These are phyloP conservation scores for Brassica hybrid DNA, from an alignment of 441 rosid genomes.

Conservation along the genomic window DNA sequence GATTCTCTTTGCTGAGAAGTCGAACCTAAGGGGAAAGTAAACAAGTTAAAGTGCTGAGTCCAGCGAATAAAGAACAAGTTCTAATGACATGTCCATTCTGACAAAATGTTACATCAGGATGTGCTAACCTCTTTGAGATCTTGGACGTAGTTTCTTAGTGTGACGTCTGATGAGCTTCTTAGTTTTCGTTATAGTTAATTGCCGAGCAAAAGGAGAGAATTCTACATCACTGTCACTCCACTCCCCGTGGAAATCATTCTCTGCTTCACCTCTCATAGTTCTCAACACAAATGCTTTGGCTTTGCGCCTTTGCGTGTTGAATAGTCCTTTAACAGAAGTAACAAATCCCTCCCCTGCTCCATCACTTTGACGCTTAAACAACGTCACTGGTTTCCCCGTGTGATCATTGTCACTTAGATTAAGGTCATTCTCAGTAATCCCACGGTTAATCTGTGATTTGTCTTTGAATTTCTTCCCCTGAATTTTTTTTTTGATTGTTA, in stretches of 20 bases:
- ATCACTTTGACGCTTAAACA: slow-evolving; percentile 81
- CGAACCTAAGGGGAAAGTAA: slow-evolving; percentile 56
- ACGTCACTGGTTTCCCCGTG: slow-evolving; percentile 61
- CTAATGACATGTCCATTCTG: background rate
- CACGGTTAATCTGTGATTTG: slow-evolving; percentile 69
- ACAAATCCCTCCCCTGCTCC: slow-evolving; percentile 99
- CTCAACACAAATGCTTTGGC: slow-evolving; percentile 95
- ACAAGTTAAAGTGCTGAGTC: background rate
- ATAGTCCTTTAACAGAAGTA: slow-evolving; percentile 90
- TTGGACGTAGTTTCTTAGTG: slow-evolving; percentile 87
- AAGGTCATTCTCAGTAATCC: slow-evolving; percentile 69
- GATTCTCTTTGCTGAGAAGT: slow-evolving; percentile 77
- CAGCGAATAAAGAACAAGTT: background rate
- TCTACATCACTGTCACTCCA: slow-evolving; percentile 97
- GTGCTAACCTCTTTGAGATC: slow-evolving; percentile 68
- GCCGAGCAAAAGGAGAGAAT: slow-evolving; percentile 87
- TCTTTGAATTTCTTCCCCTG: slow-evolving; percentile 99
- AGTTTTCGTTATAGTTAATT: slow-evolving; percentile 91
- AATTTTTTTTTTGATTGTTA: background rate
- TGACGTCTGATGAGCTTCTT: slow-evolving; percentile 87
- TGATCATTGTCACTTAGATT: slow-evolving; percentile 87
- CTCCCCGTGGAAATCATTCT: slow-evolving; percentile 83
- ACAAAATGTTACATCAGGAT: background rate
- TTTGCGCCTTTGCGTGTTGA: slow-evolving; percentile 90
- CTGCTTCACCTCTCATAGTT: slow-evolving; percentile 98